Percentiles rank a stretch among this genome's conserved stretches.
These are phyloP conservation scores for Ceratocystis diversiconidia DNA, from an alignment of 2,329 filamentous ascomycete species.

Conservation along the genomic window DNA sequence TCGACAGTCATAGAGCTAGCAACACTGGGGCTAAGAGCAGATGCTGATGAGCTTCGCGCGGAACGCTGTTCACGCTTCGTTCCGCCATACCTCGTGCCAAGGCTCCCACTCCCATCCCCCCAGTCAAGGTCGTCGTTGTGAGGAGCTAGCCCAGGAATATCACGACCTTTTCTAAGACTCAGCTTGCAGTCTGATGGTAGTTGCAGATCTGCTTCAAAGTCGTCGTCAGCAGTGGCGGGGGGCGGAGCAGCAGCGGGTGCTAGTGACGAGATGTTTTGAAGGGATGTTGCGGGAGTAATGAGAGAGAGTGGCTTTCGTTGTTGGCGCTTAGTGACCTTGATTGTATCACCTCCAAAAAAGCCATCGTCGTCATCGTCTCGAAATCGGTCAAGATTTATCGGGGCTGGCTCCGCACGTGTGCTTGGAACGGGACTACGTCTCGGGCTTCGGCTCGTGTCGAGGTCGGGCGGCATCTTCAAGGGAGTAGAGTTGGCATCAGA, in stretches of 20 bases:
- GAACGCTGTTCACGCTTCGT: constrained; percentile 68
- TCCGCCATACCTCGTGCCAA: constrained; percentile 80
- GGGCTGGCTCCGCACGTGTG: constrained; percentile 24
- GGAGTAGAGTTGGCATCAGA: constrained; percentile 28
- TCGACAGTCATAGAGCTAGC: constrained; percentile 82
- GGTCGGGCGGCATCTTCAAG: constrained; percentile 21
- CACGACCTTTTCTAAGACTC: constrained; percentile 45
- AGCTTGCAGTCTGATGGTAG: constrained; percentile 53
- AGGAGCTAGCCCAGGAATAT: constrained; percentile 40
- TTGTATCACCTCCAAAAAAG: constrained; percentile 53
- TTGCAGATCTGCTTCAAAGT: constrained; percentile 60
- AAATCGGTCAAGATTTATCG: constrained; percentile 47
- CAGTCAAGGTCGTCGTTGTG: constrained; percentile 76
- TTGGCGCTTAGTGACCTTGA: constrained; percentile 50
- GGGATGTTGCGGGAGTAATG: constrained; percentile 42
- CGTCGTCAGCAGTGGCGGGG: constrained; percentile 36
- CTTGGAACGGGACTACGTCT: constrained; percentile 20
- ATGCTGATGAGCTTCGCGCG: constrained; percentile 71
- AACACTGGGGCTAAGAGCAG: constrained; percentile 80
- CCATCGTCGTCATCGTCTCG: constrained; percentile 48
- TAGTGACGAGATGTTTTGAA: constrained; percentile 25
- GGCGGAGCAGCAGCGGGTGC: constrained; percentile 11
- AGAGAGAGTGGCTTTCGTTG: constrained; percentile 39
- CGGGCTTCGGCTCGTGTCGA: constrained; percentile 13
- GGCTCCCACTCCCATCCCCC: constrained; percentile 84